Conservation (phyloP, 2,329 filamentous ascomycete genomes). For the Hypoxylon sp. region DNA sequence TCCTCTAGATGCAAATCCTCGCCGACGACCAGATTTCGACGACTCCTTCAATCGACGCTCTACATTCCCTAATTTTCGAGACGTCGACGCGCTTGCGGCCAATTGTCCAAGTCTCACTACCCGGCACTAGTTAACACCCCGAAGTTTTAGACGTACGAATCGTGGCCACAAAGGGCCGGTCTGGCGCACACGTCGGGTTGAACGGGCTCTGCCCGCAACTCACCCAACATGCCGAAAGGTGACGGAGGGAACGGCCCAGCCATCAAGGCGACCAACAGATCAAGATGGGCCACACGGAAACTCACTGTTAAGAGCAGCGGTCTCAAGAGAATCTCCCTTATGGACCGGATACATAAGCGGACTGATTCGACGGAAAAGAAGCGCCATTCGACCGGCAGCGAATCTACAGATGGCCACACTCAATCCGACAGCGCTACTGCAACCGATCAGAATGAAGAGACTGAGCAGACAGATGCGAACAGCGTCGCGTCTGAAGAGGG, state of each 20-base stretch:
- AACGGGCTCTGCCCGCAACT: conserved; percentile 60
- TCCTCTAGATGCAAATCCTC: conserved; percentile 28
- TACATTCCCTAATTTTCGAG: conserved; percentile 27
- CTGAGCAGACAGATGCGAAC: conserved; percentile 56
- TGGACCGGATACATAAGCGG: conserved; percentile 78
- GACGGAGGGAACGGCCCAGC: conserved; percentile 45
- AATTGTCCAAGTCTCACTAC: conserved; percentile 33
- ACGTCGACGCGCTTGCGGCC: conserved; percentile 34
- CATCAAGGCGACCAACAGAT: conserved; percentile 76
- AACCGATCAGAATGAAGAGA: conserved; percentile 54
- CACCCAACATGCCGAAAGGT: conserved; percentile 55
- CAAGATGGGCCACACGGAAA: conserved; percentile 97
- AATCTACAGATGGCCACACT: conserved; percentile 49
- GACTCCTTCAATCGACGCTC: conserved; percentile 27
- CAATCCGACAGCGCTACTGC: conserved; percentile 49
- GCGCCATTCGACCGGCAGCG: conserved; percentile 60
- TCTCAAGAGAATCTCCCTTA: conserved; percentile 85
- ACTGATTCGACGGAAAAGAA: conserved; percentile 77
- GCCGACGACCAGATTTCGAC: conserved; percentile 19
- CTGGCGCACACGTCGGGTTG: conserved; percentile 59
- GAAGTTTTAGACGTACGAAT: conserved; percentile 28
- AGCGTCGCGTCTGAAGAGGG: conserved; percentile 56
- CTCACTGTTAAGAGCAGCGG: conserved; percentile 80
- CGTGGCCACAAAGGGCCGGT: conserved; percentile 53
- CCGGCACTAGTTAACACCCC: conserved; percentile 11